Conservation (phyloP, 2,329 filamentous ascomycete species). For the Pseudodiploospora longispora region DNA sequence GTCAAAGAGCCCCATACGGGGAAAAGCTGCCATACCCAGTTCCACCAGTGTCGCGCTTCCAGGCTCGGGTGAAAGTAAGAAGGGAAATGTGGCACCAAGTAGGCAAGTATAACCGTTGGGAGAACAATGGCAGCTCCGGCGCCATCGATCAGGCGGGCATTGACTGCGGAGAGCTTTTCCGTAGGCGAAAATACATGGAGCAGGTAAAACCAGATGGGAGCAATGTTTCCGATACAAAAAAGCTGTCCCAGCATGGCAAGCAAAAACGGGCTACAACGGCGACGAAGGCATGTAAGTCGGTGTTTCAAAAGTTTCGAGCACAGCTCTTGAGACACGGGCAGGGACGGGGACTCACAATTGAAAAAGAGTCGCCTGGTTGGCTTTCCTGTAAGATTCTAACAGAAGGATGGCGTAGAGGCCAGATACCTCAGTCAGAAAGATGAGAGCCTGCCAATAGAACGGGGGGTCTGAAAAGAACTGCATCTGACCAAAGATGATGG, state of each 20-base stretch:
- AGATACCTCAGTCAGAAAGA: constrained; percentile 20
- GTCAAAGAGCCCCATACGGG: constrained; percentile 16
- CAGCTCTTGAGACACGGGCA: not conserved
- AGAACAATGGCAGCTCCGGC: constrained; percentile 12
- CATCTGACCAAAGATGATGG: constrained; percentile 16
- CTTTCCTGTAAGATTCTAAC: constrained; percentile 15
- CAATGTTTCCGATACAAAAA: constrained; percentile 13
- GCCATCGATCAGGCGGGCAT: constrained; percentile 5
- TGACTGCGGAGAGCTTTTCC: constrained; percentile 9
- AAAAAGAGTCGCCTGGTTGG: constrained; percentile 11
- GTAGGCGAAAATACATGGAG: constrained; percentile 13
- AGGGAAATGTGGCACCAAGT: constrained; percentile 12
- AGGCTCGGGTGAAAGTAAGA: constrained; percentile 15
- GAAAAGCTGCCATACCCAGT: constrained; percentile 23
- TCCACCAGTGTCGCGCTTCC: constrained; percentile 19
- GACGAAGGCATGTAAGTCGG: constrained; percentile 4
- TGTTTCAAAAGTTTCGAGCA: too few relatives aligned
- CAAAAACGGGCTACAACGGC: constrained; percentile 8
- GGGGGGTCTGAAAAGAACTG: constrained; percentile 13
- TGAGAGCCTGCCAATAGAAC: constrained; percentile 19
- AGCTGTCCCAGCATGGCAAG: constrained; percentile 16
- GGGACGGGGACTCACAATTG: constrained; percentile 14
- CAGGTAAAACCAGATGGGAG: constrained; percentile 17
- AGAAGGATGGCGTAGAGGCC: constrained; percentile 19
- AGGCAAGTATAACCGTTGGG: constrained; percentile 11